Evolutionary conservation across 192 early-diverging fungal species (phyloP), one percentile per base, ranked within the genome.

Genomic region (Obelidium mucronatum): DNA sequence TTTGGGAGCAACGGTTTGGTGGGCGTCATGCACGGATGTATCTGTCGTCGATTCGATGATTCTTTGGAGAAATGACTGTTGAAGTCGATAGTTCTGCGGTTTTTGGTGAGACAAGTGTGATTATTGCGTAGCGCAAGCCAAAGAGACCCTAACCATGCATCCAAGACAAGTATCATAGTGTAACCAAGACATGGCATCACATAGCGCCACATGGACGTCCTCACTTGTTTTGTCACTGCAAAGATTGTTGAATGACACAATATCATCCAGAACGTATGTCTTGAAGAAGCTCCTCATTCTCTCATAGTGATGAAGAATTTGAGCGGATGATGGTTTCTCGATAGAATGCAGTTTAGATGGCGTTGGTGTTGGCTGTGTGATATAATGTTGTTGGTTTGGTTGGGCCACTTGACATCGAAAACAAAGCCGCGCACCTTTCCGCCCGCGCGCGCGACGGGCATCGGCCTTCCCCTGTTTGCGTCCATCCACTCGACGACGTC

Each of bases 21-120:
- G 37, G 35, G 35, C 15, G 17, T 34, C 24, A 15, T 2, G 63
- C 31, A 19, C 13, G 35, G 35, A 24, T 19, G n/a, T n/a, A 11
- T 15, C 19, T 48, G 44, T 48, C 8, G 44, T 22, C 31, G 70
- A 15, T 22, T 44, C 48, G 40, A 53, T n/a, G 28, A 69, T 59
- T 36, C 37, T 35, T 36, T 58, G 22, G 42, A 19, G 52, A 33
- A 54, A 72, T 6, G 55, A 39, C 37, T 72, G 51, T 59, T 72
- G 70, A n/a, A 72, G 70, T 1, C 70, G 70, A 37, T 59, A 72
- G 40, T 59, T 72, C 70, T 72, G n/a, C 4, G 44, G 17, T 48
- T 53, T 0, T 19, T 34, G 19, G 17, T 34, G 24, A 36, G 5
- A 34, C 2, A 8, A 15, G 1, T 59, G 0, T 22, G 36, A 19